Evolutionary conservation across 345 rosid species (phyloP).

Genomic region (Syzygium aqueum): DNA sequence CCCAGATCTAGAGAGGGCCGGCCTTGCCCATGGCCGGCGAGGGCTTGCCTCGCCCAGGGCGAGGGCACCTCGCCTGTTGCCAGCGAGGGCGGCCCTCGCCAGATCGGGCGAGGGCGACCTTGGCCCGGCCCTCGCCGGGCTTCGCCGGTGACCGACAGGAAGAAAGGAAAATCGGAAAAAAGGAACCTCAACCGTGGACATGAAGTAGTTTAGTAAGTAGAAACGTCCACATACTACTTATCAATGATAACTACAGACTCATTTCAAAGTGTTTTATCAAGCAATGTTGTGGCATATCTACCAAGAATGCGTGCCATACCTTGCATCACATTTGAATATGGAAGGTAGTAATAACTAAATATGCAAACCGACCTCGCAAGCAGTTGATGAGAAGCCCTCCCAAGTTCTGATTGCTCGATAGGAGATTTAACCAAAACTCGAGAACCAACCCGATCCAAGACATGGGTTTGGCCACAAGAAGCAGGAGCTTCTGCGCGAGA

Average conservation of each 20-base stretch:
- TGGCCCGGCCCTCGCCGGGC: no score
- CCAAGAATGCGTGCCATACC: not conserved
- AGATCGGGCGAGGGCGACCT: no score
- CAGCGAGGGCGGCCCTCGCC: no score
- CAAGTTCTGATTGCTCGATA: slow-evolving; percentile 24
- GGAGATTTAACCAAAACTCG: slow-evolving; percentile 40
- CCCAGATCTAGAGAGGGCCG: no score
- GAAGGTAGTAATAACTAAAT: not conserved
- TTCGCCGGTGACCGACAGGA: no score
- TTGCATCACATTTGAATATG: not conserved
- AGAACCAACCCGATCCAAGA: slow-evolving; percentile 24
- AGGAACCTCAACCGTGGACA: not conserved
- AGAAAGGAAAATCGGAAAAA: no score
- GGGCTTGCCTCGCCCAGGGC: no score
- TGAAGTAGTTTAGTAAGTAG: not conserved
- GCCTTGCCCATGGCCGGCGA: no score
- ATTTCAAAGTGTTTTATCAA: not conserved
- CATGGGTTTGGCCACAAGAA: slow-evolving; percentile 24
- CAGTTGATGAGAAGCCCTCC: slow-evolving; percentile 17
- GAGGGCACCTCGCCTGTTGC: no score
- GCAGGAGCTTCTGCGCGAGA: slow-evolving; percentile 32
- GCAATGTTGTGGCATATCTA: not conserved
- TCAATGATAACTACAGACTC: no score
- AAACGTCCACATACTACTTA: not conserved
- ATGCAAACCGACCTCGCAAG: slow-evolving; percentile 13